phyloP scores from a whole-genome alignment of 495 filamentous ascomycete genomes.

The Bathelium albidoporum region DNA sequence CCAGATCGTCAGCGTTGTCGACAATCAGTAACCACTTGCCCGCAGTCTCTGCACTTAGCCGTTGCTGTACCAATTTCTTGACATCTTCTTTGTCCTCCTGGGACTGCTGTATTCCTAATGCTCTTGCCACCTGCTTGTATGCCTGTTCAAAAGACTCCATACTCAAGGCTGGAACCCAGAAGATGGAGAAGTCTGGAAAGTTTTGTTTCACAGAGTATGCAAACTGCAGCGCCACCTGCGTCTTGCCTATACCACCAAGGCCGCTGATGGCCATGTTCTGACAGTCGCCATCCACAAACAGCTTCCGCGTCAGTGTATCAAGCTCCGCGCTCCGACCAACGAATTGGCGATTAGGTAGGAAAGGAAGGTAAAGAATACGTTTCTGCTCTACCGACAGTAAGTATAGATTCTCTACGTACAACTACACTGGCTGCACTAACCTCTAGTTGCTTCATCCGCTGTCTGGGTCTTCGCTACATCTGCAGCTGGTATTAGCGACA shows the following conservation, averaged over 20 bases:
- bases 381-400: not conserved
- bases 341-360: constrained; percentile 1
- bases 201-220: constrained; percentile 5
- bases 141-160: constrained; percentile 8
- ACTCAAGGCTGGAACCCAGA: constrained; percentile 15
- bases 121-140: not conserved
- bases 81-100: not conserved
- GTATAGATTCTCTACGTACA: not conserved
- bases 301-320: constrained; percentile 3
- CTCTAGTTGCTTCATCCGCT: not conserved
- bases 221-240: constrained; percentile 15
- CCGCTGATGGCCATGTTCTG: constrained; percentile 10
- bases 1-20: constrained; percentile 24
- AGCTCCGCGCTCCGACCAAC: not conserved
- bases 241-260: constrained; percentile 19
- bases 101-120: not conserved
- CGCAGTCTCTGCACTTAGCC: not conserved
- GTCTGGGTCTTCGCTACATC: not conserved
- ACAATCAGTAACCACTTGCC: constrained; percentile 12
- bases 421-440: not conserved
- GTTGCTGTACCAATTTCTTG: not conserved
- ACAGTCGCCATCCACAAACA: constrained; percentile 8
- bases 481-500: not conserved
- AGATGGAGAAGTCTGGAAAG: constrained; percentile 11
- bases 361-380: not conserved